Conservation (phyloP, 495 filamentous ascomycete genomes). For the Chaetomium fimeti region DNA sequence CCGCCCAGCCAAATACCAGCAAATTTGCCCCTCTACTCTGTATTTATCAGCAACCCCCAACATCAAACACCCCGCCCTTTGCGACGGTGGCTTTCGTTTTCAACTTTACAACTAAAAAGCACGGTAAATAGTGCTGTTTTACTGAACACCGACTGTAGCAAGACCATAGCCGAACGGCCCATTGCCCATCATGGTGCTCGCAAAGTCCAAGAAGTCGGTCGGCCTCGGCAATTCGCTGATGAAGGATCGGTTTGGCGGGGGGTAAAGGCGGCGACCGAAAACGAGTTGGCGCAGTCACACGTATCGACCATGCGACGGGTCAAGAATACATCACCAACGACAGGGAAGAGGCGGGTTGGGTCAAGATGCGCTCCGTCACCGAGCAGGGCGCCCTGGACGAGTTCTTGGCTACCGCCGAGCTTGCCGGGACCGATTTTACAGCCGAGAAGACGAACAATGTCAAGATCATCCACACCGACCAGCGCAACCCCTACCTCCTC, state of each 20-base stretch:
- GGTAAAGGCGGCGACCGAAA: constrained; percentile 69
- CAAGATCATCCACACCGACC: constrained; percentile 94
- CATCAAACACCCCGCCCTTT: constrained; percentile 22
- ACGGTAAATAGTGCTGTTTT: not conserved
- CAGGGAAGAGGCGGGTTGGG: constrained; percentile 74
- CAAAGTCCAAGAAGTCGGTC: constrained; percentile 93
- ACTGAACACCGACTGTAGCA: not conserved
- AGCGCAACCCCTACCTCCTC: constrained; percentile 92
- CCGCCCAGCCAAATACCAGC: constrained; percentile 6
- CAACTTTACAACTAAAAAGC: constrained; percentile 2
- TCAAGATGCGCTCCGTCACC: constrained; percentile 98
- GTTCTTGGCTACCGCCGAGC: constrained; percentile 73
- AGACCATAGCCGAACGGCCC: not conserved
- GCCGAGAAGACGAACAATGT: constrained; percentile 98
- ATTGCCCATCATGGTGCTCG: constrained; percentile 68
- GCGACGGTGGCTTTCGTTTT: constrained; percentile 6
- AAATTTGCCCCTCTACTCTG: constrained; percentile 47
- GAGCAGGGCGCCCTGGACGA: constrained; percentile 93
- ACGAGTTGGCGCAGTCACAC: constrained; percentile 61
- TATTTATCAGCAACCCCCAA: constrained; percentile 38
- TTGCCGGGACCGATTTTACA: constrained; percentile 97
- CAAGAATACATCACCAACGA: constrained; percentile 70
- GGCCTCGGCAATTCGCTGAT: constrained; percentile 82
- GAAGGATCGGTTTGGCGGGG: constrained; percentile 90
- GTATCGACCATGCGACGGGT: constrained; percentile 60